Conservation (phyloP, 805 yeast genomes). For the Candida coquimbonensis region DNA sequence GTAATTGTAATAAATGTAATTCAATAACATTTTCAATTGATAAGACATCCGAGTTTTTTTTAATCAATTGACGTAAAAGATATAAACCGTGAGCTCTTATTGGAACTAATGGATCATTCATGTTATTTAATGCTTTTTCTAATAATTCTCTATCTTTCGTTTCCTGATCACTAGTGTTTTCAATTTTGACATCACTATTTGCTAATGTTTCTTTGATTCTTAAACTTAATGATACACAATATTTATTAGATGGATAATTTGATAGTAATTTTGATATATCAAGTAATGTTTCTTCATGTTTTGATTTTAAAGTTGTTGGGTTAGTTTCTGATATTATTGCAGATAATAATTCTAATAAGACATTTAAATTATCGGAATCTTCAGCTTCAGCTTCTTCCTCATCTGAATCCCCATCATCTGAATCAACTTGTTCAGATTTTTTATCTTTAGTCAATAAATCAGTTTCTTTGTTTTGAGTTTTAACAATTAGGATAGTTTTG, state of each 20-base stretch:
- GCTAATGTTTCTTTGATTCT: constrained; percentile 15
- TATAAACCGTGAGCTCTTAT: constrained; percentile 81
- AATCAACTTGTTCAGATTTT: constrained; percentile 25
- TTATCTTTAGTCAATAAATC: constrained; percentile 10
- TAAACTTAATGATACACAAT: constrained; percentile 10
- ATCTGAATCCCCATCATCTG: constrained; percentile 31
- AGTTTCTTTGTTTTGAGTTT: constrained; percentile 2
- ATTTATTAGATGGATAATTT: constrained; percentile 11
- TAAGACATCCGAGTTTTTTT: constrained; percentile 43
- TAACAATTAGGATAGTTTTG: constrained; percentile 30
- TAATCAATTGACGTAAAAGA: constrained; percentile 49
- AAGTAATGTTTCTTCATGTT: constrained; percentile 20
- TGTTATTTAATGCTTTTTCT: constrained; percentile 53
- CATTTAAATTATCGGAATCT: constrained; percentile 21
- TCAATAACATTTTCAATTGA: constrained; percentile 47
- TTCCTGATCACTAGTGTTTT: constrained; percentile 4
- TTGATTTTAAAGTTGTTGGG: constrained; percentile 10
- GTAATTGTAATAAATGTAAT: constrained; percentile 56
- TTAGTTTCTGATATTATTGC: constrained; percentile 29
- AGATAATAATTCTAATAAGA: constrained; percentile 32
- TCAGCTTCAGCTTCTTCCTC: constrained; percentile 18
- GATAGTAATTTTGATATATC: constrained; percentile 26
- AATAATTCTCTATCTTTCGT: constrained; percentile 33
- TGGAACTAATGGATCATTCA: constrained; percentile 77
- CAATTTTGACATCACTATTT: constrained; percentile 3